Evolutionary conservation across 2,329 filamentous ascomycete species (phyloP).

Genomic region (Stachybotrys echinatus): DNA sequence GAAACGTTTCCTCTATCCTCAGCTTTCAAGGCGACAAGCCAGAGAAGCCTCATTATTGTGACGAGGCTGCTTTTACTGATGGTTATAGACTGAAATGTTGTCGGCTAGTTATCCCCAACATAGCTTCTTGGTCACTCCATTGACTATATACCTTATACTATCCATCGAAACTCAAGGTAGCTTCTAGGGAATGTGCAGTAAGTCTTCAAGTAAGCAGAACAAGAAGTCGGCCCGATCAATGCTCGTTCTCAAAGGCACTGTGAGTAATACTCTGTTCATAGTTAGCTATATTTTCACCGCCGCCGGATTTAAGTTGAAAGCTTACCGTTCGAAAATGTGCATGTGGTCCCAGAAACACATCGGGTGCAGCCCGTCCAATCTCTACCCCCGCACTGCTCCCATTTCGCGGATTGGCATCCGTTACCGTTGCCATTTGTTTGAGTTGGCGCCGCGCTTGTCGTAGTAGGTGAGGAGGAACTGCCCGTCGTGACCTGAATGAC

Average conservation of each 20-base stretch:
- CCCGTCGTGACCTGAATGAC: constrained; percentile 13
- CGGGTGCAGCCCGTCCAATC: background rate
- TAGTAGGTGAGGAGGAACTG: background rate
- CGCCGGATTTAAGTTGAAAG: background rate
- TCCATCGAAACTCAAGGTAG: too few species aligned
- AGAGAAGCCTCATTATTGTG: too few species aligned
- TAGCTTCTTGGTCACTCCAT: too few species aligned
- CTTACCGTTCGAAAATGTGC: background rate
- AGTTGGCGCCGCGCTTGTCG: background rate
- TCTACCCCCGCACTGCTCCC: background rate
- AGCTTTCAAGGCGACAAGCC: too few species aligned
- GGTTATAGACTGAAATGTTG: too few species aligned
- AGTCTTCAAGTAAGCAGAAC: too few species aligned
- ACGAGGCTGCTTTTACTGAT: too few species aligned
- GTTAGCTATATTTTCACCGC: background rate
- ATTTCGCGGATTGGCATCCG: background rate
- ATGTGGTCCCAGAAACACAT: background rate
- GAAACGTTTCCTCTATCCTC: too few species aligned
- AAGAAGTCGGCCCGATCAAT: too few species aligned
- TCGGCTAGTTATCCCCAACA: too few species aligned
- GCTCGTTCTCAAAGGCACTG: background rate
- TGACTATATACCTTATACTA: too few species aligned
- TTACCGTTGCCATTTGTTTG: background rate
- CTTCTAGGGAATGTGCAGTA: too few species aligned
- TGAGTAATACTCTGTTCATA: background rate